Conservation (phyloP, 2,329 filamentous ascomycete genomes). For the Onygena corvina region DNA sequence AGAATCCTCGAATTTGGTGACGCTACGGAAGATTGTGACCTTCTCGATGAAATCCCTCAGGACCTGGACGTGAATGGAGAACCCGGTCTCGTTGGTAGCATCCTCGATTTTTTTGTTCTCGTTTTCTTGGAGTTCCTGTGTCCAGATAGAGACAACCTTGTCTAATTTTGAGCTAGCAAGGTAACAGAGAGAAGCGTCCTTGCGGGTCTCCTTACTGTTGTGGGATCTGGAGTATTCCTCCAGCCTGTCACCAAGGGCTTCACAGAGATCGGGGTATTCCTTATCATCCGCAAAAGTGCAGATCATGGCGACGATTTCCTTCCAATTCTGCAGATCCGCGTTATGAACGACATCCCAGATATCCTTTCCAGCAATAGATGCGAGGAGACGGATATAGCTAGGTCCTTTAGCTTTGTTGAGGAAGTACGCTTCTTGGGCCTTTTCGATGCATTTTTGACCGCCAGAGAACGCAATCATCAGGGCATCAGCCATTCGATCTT, state of each 20-base stretch:
- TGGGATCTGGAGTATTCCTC: conserved; percentile 51
- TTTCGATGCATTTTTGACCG: conserved; percentile 83
- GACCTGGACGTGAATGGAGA: conserved; percentile 79
- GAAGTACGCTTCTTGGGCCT: conserved; percentile 84
- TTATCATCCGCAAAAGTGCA: conserved; percentile 88
- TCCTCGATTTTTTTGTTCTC: conserved; percentile 64
- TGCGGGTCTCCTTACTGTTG: conserved; percentile 50
- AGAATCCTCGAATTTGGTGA: conserved; percentile 76
- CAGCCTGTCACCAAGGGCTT: conserved; percentile 83
- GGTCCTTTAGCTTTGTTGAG: conserved; percentile 69
- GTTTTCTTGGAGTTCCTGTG: conserved; percentile 72
- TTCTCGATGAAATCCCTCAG: conserved; percentile 96
- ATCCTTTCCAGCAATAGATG: conserved; percentile 90
- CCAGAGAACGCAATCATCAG: conserved; percentile 98
- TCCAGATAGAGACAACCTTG: conserved; percentile 93
- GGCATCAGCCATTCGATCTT: conserved; percentile 84
- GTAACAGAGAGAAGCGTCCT: conserved; percentile 94
- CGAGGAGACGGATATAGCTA: conserved; percentile 81
- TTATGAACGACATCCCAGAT: conserved; percentile 98
- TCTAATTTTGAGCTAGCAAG: conserved; percentile 91
- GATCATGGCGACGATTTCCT: conserved; percentile 87
- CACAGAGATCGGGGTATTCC: conserved; percentile 90
- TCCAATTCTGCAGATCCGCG: conserved; percentile 85
- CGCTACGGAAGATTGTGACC: conserved; percentile 89
- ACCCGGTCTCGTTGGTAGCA: conserved; percentile 61